Evolutionary conservation across 108 stramenopile genomes (phyloP), one percentile per base, ranked within the genome.

Genomic region (Cyclostephanos invisitatus): DNA sequence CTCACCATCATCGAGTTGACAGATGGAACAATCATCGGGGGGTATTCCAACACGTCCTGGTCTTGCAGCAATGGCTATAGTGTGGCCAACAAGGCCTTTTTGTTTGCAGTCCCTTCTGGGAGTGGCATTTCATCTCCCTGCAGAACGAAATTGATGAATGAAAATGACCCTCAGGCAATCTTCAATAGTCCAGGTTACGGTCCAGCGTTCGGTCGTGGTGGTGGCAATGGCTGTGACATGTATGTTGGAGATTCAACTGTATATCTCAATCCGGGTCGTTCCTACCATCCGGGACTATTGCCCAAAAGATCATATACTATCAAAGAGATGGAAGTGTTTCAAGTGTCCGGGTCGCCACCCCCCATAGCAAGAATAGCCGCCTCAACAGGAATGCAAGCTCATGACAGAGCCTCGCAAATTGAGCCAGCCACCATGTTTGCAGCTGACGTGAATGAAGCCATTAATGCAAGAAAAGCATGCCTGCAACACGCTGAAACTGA

Each of bases 41-140:
- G n/a, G n/a, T n/a, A 49, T 38, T 32, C 37, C 40, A 37, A 64
- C 40, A 53, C 15, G 28, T 21, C 70, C 24, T 72, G 70, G 70
- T 18, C 59, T 4, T 22, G 47, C 38, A 47, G 15, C 37, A 21
- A 0, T 38, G 61, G 61, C 22, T 2, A 14, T 0, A 42, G 5
- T 37, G 36, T 28, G n/a, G 60, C 71, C 18, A 63, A 72, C 62
- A 72, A 72, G 47, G 60, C 71, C 2, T 72, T 72, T n/a, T 47
- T 72, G 20, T 72, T 72, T 18, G 71, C 48, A 2, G 10, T 72
- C 27, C n/a, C n/a, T n/a, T 28, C 60, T 44, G 71, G 61, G 51
- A 62, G 28, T 36, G 71, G 21, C 0, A 51, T 53, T 32, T 18
- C 49, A 20, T 53, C 71, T n/a, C 71, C 48, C 14, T 68, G 67